These are phyloP conservation scores for Pseudopyricularia javanii DNA, from an alignment of 2,329 filamentous ascomycete species.

Conservation along the genomic window DNA sequence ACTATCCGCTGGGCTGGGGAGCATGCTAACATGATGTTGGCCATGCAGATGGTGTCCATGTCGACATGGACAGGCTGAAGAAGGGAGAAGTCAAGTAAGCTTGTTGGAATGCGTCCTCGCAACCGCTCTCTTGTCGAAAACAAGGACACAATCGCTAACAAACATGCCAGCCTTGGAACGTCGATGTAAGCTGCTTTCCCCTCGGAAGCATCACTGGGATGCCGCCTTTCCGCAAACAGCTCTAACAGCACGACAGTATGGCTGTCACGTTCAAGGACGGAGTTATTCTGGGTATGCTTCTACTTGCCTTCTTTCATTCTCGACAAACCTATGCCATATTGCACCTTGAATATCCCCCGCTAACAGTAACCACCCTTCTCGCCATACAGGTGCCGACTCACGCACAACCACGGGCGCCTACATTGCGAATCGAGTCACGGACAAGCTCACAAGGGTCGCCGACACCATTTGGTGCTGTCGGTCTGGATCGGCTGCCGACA, in stretches of 20 bases:
- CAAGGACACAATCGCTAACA: conserved; percentile 15
- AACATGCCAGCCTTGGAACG: conserved; percentile 64
- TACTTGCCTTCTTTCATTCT: neutral
- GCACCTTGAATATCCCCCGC: neutral
- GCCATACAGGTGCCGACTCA: conserved; percentile 66
- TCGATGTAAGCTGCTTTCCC: conserved; percentile 59
- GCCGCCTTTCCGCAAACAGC: neutral
- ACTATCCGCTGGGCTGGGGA: neutral
- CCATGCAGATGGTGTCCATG: conserved; percentile 82
- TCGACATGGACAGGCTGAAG: conserved; percentile 98
- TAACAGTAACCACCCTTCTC: neutral
- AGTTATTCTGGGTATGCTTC: conserved; percentile 66
- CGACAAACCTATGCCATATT: neutral
- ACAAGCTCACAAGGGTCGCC: conserved; percentile 97
- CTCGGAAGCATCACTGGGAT: conserved; percentile 4
- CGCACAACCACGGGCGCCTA: conserved; percentile 95
- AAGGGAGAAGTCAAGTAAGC: conserved; percentile 97
- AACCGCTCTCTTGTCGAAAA: neutral
- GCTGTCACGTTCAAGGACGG: conserved; percentile 98
- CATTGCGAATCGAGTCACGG: conserved; percentile 97
- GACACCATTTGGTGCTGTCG: conserved; percentile 99
- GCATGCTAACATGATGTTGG: conserved; percentile 11
- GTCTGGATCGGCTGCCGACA: conserved; percentile 93
- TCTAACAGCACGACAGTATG: conserved; percentile 55
- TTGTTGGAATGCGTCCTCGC: neutral